phyloP scores from a whole-genome alignment of 805 yeast genomes.

The Komagataella pastoris region DNA sequence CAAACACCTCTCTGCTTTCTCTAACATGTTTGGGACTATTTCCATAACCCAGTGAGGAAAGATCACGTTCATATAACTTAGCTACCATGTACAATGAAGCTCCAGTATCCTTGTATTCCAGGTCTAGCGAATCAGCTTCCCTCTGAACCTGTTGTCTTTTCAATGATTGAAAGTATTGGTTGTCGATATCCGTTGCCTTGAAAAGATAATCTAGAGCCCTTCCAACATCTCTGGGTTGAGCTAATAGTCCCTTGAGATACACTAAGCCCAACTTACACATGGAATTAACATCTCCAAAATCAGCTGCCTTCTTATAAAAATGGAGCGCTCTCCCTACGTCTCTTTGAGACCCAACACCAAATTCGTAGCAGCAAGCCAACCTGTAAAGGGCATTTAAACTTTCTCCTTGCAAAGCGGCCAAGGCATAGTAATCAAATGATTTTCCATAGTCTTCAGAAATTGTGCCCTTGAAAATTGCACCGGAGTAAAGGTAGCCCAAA shows the following conservation, averaged over 20 bases:
- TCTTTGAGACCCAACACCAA: conserved; percentile 40
- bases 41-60: conserved; percentile 10
- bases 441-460: conserved; percentile 39
- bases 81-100: conserved; percentile 21
- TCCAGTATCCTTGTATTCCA: conserved; percentile 15
- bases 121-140: conserved; percentile 15
- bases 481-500: conserved; percentile 48
- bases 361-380: conserved; percentile 58
- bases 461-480: conserved; percentile 30
- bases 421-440: conserved; percentile 47
- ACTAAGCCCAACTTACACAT: conserved; percentile 69
- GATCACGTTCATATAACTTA: conserved; percentile 21
- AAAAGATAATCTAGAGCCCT: conserved; percentile 38
- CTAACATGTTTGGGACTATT: conserved; percentile 8
- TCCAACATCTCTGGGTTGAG: conserved; percentile 22
- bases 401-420: conserved; percentile 38
- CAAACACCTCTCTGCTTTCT: conserved; percentile 18
- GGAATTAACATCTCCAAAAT: conserved; percentile 46
- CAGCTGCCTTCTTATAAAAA: conserved; percentile 48
- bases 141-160: conserved; percentile 4
- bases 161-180: background rate
- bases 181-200: conserved; percentile 25
- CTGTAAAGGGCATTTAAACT: conserved; percentile 55
- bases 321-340: conserved; percentile 32
- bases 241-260: conserved; percentile 33